Evolutionary conservation across 495 filamentous ascomycete species (phyloP), one percentile per base, ranked within the genome.

Genomic region (Aspergillus bridgeri): DNA sequence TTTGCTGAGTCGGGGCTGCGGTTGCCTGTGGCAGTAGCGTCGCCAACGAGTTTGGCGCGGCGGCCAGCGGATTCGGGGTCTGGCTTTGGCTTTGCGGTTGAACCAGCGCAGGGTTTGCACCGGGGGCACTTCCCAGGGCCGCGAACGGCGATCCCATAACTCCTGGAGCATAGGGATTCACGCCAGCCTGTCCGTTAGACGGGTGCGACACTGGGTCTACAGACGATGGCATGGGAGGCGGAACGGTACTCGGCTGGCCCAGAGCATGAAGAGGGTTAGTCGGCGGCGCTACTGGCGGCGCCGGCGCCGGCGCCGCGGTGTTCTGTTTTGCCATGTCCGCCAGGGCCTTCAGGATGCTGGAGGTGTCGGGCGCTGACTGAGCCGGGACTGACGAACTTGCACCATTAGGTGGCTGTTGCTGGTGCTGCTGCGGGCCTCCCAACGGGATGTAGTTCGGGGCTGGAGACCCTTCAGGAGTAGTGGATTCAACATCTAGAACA

Each of bases 241-340:
- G 69, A 60, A 64, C 68, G 56, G 69, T 66, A 63, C 67, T 78
- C 57, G 81, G 75, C 55, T 80, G 71, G 64, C 73, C 76, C 70
- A 85, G 76, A 60, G 83, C 71, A 76, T 76, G 82, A 68, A 83
- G 80, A 55, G 80, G 69, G 68, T 72, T 84, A 68, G 70, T 62
- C 45, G 70, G 75, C 47, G 82, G 74, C 46, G 81, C 72, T 50
- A 81, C 65, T 57, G 68, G 73, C 21, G 80, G 70, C 54, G 70
- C 79, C 65, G 78, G 33, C 9, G 33, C 74, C 23, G 88, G 82
- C 9, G 85, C 80, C 13, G 82, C 73, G 53, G 86, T 81, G 69
- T 89, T 93, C 69, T 91, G 87, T 55, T 91, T 89, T 42, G 89
- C 89, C 78, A 96, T 91, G 62, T 89, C 89, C 47, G 90, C 89